A percentile compares a stretch with the other conserved stretches of the same genome.
Evolutionary conservation across 2,329 filamentous ascomycete species (phyloP).

Genomic region (Annulohypoxylon truncatum): DNA sequence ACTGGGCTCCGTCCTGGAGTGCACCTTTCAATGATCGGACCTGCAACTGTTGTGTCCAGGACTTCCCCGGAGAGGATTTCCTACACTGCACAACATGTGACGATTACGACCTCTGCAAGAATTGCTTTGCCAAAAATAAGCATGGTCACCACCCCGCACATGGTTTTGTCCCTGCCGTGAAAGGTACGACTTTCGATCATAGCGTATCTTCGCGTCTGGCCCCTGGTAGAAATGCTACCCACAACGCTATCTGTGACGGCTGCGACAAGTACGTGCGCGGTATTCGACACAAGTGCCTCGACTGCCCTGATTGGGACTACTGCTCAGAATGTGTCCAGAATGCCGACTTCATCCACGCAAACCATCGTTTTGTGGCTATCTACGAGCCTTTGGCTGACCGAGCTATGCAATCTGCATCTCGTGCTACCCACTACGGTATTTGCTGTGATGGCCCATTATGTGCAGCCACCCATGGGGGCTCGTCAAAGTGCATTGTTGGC

Average conservation of each 20-base stretch:
- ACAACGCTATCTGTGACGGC: slow-evolving; percentile 93
- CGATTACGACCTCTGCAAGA: slow-evolving; percentile 91
- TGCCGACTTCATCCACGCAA: slow-evolving; percentile 76
- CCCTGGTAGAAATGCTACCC: slow-evolving; percentile 82
- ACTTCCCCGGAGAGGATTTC: slow-evolving; percentile 81
- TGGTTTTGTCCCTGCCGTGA: slow-evolving; percentile 75
- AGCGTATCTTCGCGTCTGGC: slow-evolving; percentile 75
- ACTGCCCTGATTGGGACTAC: slow-evolving; percentile 98
- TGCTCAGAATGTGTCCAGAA: slow-evolving; percentile 80
- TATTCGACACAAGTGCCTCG: slow-evolving; percentile 94
- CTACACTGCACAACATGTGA: slow-evolving; percentile 87
- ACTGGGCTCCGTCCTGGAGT: slow-evolving; percentile 17
- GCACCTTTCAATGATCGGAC: slow-evolving; percentile 61
- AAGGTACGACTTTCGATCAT: slow-evolving; percentile 69
- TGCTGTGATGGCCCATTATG: slow-evolving; percentile 96
- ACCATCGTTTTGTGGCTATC: slow-evolving; percentile 89
- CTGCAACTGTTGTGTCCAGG: slow-evolving; percentile 75
- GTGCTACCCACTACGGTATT: slow-evolving; percentile 79
- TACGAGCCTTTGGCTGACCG: slow-evolving; percentile 74
- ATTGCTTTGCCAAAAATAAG: slow-evolving; percentile 78
- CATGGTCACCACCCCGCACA: slow-evolving; percentile 95
- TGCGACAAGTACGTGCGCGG: slow-evolving; percentile 91
- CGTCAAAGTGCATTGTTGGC: slow-evolving; percentile 79
- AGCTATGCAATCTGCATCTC: slow-evolving; percentile 54
- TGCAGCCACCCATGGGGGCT: slow-evolving; percentile 63